Conservation (phyloP, 208 protist genomes). For the Crithidia bombi region DNA sequence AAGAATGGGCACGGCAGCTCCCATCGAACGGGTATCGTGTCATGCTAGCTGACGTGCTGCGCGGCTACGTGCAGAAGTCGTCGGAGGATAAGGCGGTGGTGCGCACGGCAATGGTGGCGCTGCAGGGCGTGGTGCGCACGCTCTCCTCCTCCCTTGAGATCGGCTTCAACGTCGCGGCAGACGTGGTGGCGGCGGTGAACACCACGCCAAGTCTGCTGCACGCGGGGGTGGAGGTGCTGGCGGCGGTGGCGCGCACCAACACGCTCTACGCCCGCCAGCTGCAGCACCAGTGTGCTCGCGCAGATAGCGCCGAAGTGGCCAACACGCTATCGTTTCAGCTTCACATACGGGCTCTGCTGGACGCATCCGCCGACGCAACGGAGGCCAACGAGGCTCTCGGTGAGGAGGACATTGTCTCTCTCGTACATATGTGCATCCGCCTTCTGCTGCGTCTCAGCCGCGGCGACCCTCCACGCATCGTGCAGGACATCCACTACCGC, state of each 20-base stretch:
- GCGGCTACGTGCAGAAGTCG: slow-evolving; percentile 47
- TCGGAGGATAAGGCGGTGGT: slow-evolving; percentile 43
- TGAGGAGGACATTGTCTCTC: slow-evolving; percentile 31
- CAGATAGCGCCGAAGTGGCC: slow-evolving; percentile 27
- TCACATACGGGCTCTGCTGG: slow-evolving; percentile 31
- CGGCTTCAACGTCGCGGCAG: slow-evolving; percentile 40
- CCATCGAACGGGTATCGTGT: slow-evolving; percentile 58
- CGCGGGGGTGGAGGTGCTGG: slow-evolving; percentile 39
- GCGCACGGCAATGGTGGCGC: slow-evolving; percentile 60
- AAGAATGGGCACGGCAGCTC: slow-evolving; percentile 49
- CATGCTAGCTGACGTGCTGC: slow-evolving; percentile 48
- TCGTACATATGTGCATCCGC: slow-evolving; percentile 33
- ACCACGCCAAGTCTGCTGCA: slow-evolving; percentile 44
- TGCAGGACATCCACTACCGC: slow-evolving; percentile 47
- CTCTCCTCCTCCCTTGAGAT: slow-evolving; percentile 57
- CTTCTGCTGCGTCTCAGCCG: slow-evolving; percentile 40
- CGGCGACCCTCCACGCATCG: slow-evolving; percentile 32
- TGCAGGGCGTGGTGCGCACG: slow-evolving; percentile 49
- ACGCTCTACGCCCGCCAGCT: slow-evolving; percentile 36
- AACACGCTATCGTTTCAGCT: slow-evolving; percentile 31
- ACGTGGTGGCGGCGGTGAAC: slow-evolving; percentile 45
- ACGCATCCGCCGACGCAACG: slow-evolving; percentile 7
- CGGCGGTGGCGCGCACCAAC: slow-evolving; percentile 41
- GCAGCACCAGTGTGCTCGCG: slow-evolving; percentile 31
- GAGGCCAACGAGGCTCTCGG: slow-evolving; percentile 12